Evolutionary conservation across 78 protist species (phyloP).

Genomic region (Thecamonas trahens): DNA sequence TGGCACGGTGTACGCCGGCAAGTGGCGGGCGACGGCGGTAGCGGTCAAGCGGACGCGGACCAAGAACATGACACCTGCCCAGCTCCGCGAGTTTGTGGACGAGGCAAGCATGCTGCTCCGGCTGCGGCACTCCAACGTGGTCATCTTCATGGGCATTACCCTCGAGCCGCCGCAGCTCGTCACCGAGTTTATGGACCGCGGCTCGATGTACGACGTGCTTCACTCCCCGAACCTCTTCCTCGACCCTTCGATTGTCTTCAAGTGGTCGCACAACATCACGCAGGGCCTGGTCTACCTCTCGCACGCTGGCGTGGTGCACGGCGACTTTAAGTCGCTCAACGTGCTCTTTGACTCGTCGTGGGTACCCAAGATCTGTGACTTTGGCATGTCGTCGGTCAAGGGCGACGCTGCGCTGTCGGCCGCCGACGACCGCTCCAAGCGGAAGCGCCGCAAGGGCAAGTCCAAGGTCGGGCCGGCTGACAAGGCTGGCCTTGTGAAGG

Average conservation of each 20-base stretch:
- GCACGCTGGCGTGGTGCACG: slow-evolving; percentile 28
- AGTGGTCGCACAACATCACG: slow-evolving; percentile 38
- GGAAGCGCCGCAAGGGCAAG: no score
- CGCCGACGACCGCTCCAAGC: no score
- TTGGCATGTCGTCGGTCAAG: slow-evolving; percentile 41
- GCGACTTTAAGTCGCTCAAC: slow-evolving; percentile 58
- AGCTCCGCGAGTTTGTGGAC: slow-evolving; percentile 37
- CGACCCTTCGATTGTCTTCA: no score
- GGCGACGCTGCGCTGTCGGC: no score
- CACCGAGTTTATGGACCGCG: slow-evolving; percentile 56
- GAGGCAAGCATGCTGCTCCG: slow-evolving; percentile 19
- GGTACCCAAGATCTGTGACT: slow-evolving; percentile 55
- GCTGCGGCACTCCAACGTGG: slow-evolving; percentile 59
- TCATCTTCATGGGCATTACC: slow-evolving; percentile 49
- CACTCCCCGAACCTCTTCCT: slow-evolving; percentile 28
- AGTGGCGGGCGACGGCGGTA: slow-evolving; percentile 32
- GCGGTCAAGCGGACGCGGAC: slow-evolving; percentile 41
- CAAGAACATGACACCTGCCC: slow-evolving; percentile 33
- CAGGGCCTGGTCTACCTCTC: slow-evolving; percentile 54
- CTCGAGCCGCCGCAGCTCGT: slow-evolving; percentile 46
- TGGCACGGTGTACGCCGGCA: slow-evolving; percentile 40
- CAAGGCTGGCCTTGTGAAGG: no score
- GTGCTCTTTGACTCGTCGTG: slow-evolving; percentile 39
- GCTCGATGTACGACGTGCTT: slow-evolving; percentile 42
- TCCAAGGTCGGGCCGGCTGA: no score